Conservation (phyloP, 176 grass and related monocot genomes). For the Thalia dealbata region DNA sequence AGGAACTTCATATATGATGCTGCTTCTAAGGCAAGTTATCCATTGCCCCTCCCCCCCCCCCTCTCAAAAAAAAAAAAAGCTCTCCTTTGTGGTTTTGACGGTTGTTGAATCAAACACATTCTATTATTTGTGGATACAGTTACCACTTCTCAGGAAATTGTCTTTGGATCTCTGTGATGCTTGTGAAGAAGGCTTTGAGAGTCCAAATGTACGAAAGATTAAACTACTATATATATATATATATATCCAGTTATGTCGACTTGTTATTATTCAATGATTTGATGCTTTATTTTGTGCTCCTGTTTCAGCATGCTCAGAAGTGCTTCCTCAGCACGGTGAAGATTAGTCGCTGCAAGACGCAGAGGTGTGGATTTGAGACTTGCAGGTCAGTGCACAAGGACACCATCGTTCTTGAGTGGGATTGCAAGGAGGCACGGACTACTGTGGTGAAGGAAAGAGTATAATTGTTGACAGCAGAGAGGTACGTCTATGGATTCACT, state of each 20-base stretch:
- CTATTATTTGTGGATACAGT: slow-evolving; percentile 21
- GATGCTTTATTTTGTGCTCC: neutral
- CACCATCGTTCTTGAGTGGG: slow-evolving; percentile 71
- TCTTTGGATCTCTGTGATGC: slow-evolving; percentile 75
- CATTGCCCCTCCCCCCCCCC: no score
- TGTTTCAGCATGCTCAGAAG: slow-evolving; percentile 26
- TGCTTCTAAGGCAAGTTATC: slow-evolving; percentile 31
- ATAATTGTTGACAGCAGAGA: neutral
- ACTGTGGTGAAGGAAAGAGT: slow-evolving; percentile 50
- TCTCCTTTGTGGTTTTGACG: neutral
- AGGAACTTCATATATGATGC: slow-evolving; percentile 48
- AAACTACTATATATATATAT: no score
- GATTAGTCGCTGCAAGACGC: slow-evolving; percentile 62
- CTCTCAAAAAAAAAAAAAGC: no score
- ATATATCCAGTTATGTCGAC: neutral
- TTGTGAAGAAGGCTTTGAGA: slow-evolving; percentile 59
- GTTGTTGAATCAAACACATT: neutral
- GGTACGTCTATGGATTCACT: no score
- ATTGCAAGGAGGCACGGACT: slow-evolving; percentile 34
- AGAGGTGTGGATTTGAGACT: slow-evolving; percentile 33
- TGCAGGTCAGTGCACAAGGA: slow-evolving; percentile 52
- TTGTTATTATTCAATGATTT: neutral
- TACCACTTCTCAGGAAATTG: slow-evolving; percentile 45
- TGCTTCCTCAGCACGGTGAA: slow-evolving; percentile 35
- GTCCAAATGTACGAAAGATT: slow-evolving; percentile 37